Conservation (phyloP, 768 basidiomycete species). For the Zangia roseola region DNA sequence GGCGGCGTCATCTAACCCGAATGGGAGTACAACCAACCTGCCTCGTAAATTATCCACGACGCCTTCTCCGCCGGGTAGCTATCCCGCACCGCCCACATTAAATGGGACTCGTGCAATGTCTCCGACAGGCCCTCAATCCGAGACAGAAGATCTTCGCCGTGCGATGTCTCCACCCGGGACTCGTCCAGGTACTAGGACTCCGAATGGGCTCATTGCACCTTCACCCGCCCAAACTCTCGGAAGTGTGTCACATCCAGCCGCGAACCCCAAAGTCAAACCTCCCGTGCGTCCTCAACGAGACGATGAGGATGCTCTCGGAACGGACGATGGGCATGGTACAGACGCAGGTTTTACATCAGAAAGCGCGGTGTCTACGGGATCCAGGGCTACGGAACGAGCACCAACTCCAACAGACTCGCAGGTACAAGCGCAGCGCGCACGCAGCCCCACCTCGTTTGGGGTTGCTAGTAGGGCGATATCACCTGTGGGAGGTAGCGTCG, state of each 20-base stretch:
- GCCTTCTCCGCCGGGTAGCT: slow-evolving; percentile 30
- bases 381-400: slow-evolving; percentile 43
- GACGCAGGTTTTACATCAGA: slow-evolving; percentile 51
- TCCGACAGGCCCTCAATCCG: slow-evolving; percentile 48
- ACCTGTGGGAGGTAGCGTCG: slow-evolving; percentile 41
- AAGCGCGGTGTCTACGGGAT: slow-evolving; percentile 25
- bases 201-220: slow-evolving; percentile 25
- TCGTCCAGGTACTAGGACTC: slow-evolving; percentile 40
- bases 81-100: slow-evolving; percentile 28
- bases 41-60: slow-evolving; percentile 50
- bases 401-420: slow-evolving; percentile 53
- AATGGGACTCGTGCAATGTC: slow-evolving; percentile 60
- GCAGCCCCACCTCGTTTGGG: slow-evolving; percentile 53
- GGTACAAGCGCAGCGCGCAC: slow-evolving; percentile 38
- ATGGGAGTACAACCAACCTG: slow-evolving; percentile 30
- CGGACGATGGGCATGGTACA: slow-evolving; percentile 50
- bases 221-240: slow-evolving; percentile 9
- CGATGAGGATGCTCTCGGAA: slow-evolving; percentile 37
- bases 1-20: slow-evolving; percentile 34
- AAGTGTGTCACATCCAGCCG: slow-evolving; percentile 4
- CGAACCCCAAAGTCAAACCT: slow-evolving; percentile 49
- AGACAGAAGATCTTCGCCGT: slow-evolving; percentile 59
- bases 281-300: slow-evolving; percentile 50
- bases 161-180: slow-evolving; percentile 61
- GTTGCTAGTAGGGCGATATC: slow-evolving; percentile 56